phyloP scores from a whole-genome alignment of 2,329 filamentous ascomycete genomes.

The Stemphylium beticola region DNA sequence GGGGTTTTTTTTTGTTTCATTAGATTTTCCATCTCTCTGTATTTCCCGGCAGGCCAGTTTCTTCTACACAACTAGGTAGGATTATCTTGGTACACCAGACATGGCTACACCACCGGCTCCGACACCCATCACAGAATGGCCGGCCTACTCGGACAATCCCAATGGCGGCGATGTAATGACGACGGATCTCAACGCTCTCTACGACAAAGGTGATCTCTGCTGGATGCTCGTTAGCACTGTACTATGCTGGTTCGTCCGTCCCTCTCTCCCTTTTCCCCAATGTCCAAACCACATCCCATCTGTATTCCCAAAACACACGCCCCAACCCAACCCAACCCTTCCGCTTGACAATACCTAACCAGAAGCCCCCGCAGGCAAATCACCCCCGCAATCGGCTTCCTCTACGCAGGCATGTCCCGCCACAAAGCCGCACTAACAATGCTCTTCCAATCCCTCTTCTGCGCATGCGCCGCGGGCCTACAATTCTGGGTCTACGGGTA shows the following conservation, averaged over 20 bases:
- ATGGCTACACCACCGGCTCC: slow-evolving; percentile 38
- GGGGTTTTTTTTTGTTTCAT: no score
- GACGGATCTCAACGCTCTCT: slow-evolving; percentile 53
- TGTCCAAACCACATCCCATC: slow-evolving; percentile 1
- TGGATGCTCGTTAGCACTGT: slow-evolving; percentile 49
- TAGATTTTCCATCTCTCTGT: no score
- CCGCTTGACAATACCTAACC: no score
- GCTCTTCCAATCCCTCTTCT: slow-evolving; percentile 57
- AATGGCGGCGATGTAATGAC: slow-evolving; percentile 55
- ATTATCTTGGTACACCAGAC: not conserved
- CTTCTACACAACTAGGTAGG: no score
- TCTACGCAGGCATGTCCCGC: slow-evolving; percentile 45
- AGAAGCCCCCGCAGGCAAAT: no score
- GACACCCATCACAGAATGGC: slow-evolving; percentile 51
- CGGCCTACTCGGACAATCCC: slow-evolving; percentile 50
- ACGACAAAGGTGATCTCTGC: slow-evolving; percentile 56
- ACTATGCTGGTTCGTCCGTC: slow-evolving; percentile 36
- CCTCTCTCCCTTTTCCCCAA: not conserved
- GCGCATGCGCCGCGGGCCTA: slow-evolving; percentile 53
- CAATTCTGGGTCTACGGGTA: slow-evolving; percentile 58
- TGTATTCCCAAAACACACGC: no score
- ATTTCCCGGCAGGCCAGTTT: no score
- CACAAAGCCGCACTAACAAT: slow-evolving; percentile 51
- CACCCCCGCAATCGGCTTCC: slow-evolving; percentile 43
- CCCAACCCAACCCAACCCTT: no score